Evolutionary conservation across 164 flowering plant genomes (phyloP).

Genomic region (Vitis cinerea): DNA sequence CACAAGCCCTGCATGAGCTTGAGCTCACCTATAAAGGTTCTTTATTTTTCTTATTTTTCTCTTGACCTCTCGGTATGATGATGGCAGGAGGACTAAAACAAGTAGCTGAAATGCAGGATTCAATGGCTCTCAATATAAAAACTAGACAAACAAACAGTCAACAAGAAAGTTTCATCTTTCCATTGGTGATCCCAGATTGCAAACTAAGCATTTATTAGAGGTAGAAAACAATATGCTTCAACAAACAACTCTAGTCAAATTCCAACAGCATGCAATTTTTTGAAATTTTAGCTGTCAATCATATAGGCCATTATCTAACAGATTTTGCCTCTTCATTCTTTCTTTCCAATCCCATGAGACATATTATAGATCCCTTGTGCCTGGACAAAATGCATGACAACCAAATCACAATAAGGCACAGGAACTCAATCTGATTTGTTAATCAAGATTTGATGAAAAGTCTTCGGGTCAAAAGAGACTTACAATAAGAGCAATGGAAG

Average conservation of each 20-base stretch:
- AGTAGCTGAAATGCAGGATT: no score
- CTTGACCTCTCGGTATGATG: no score
- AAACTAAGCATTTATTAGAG: slow-evolving; percentile 7
- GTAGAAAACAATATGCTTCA: not conserved
- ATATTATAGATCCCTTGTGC: slow-evolving; percentile 79
- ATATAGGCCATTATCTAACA: not conserved
- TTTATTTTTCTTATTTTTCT: no score
- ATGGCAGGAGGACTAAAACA: no score
- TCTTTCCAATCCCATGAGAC: slow-evolving; percentile 86
- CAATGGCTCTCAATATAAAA: not conserved
- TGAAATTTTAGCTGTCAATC: not conserved
- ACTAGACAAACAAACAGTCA: not conserved
- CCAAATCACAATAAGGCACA: not conserved
- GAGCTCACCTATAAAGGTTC: no score
- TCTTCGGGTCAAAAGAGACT: slow-evolving; percentile 21
- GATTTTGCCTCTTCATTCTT: slow-evolving; percentile 42
- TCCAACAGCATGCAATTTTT: not conserved
- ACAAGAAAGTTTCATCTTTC: slow-evolving; percentile 1
- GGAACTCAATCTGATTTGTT: no score
- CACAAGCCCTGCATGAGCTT: no score
- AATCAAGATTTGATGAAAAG: not conserved
- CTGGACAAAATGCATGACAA: slow-evolving; percentile 24
- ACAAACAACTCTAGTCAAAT: not conserved
- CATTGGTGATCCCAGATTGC: not conserved
- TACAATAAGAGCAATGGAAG: slow-evolving; percentile 47